Percentiles rank a stretch among this genome's conserved stretches.
Conservation (phyloP, 805 yeast genomes). For the Metschnikowia gelsemii region DNA sequence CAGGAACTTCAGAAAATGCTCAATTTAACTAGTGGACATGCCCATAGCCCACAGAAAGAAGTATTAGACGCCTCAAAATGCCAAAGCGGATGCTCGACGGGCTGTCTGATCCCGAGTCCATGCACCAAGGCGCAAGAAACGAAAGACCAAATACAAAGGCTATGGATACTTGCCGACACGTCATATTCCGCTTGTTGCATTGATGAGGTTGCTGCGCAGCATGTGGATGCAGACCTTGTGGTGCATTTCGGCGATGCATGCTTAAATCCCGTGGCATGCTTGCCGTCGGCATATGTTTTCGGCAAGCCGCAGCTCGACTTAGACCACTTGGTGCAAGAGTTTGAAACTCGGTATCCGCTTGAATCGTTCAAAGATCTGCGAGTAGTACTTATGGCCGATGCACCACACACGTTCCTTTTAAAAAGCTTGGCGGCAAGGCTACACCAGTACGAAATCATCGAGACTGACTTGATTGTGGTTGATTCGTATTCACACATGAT, state of each 20-base stretch:
- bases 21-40: constrained; percentile 3
- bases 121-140: not conserved
- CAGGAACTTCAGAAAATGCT: constrained; percentile 49
- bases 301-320: constrained; percentile 63
- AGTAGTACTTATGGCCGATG: constrained; percentile 70
- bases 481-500: constrained; percentile 39
- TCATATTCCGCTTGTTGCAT: constrained; percentile 94
- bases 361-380: constrained; percentile 32
- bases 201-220: constrained; percentile 96
- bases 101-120: not conserved
- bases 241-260: constrained; percentile 97
- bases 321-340: constrained; percentile 34
- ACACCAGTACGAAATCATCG: constrained; percentile 25
- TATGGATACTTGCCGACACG: constrained; percentile 92
- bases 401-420: constrained; percentile 58
- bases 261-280: constrained; percentile 67
- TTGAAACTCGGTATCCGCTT: constrained; percentile 42
- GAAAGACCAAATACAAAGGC: constrained; percentile 29
- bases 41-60: too few relatives aligned
- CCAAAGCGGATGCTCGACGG: not conserved
- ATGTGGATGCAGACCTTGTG: constrained; percentile 79
- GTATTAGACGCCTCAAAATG: not conserved
- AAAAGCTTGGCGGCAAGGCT: constrained; percentile 36
- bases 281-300: constrained; percentile 78
- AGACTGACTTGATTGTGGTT: constrained; percentile 34